Evolutionary conservation across 2,329 filamentous ascomycete genomes (phyloP).

Genomic region (Trichoderma sp.): DNA sequence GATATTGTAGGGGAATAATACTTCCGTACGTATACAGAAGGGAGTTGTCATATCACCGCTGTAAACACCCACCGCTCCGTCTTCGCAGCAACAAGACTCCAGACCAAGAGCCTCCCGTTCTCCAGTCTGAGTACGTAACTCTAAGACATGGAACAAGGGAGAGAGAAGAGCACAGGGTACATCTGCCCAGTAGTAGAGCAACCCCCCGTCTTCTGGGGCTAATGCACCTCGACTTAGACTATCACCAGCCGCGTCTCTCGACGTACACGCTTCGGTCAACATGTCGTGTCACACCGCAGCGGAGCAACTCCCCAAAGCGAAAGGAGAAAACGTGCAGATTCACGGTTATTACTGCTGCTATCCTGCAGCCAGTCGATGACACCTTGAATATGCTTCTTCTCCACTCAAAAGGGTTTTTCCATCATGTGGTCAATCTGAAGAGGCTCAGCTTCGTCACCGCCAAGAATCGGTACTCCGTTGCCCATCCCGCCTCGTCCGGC

Average conservation of each 20-base stretch:
- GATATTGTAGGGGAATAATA: background rate
- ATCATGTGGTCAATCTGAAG: background rate
- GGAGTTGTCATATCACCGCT: background rate
- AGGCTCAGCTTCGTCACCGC: conserved; percentile 18
- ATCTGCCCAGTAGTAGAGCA: too few relatives aligned
- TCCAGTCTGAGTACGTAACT: background rate
- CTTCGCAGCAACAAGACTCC: background rate
- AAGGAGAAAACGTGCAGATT: background rate
- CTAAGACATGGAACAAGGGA: background rate
- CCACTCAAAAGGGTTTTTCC: background rate
- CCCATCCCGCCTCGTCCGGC: background rate
- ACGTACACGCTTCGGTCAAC: conserved; percentile 24
- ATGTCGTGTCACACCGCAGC: conserved; percentile 18
- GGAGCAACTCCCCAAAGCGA: background rate
- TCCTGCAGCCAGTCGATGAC: background rate
- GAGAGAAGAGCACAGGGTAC: background rate
- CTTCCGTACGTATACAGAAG: background rate
- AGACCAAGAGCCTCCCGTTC: background rate
- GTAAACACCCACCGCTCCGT: background rate
- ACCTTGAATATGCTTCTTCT: background rate
- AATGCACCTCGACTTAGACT: conserved; percentile 19
- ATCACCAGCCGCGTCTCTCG: conserved; percentile 13
- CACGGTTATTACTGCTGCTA: too few relatives aligned
- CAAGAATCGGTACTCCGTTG: background rate
- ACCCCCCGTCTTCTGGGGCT: background rate